Evolutionary conservation across 2,329 filamentous ascomycete species (phyloP).

Genomic region (Colletotrichum camelliae): DNA sequence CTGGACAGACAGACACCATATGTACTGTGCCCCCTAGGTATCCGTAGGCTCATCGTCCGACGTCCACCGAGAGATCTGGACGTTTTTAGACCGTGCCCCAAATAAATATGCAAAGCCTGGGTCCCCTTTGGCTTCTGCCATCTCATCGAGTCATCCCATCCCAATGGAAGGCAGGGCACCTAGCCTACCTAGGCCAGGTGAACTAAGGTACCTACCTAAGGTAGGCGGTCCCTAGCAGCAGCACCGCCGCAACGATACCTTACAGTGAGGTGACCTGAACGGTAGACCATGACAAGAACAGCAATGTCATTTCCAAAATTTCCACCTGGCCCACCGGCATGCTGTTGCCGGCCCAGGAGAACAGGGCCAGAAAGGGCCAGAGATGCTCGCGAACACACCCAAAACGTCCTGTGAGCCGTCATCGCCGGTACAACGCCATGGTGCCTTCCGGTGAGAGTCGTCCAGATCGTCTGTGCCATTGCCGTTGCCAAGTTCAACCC

Average conservation of each 20-base stretch:
- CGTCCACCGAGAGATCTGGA: neutral
- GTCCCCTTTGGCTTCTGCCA: neutral
- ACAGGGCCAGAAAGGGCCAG: neutral
- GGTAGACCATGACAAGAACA: conserved; percentile 20
- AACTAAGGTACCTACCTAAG: too few relatives aligned
- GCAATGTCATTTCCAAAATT: conserved; percentile 17
- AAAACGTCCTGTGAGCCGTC: neutral
- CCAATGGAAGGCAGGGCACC: too few relatives aligned
- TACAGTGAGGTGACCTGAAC: neutral
- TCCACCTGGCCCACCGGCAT: conserved; percentile 3
- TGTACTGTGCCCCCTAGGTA: too few relatives aligned
- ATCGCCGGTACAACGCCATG: neutral
- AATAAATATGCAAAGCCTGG: neutral
- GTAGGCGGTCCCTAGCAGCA: neutral
- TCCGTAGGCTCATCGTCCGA: too few relatives aligned
- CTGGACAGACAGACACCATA: too few relatives aligned
- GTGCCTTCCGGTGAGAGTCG: neutral
- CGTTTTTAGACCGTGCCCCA: conserved; percentile 3
- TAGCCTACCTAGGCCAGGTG: too few relatives aligned
- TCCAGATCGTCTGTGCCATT: neutral
- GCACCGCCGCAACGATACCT: neutral
- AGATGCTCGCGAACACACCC: neutral
- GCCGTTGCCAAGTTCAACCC: too few relatives aligned
- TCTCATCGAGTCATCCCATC: neutral
- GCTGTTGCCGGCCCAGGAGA: neutral